Percentiles rank a stretch among this genome's conserved stretches.
Conservation (phyloP, 345 rosid species). For the Clausena lansium region DNA sequence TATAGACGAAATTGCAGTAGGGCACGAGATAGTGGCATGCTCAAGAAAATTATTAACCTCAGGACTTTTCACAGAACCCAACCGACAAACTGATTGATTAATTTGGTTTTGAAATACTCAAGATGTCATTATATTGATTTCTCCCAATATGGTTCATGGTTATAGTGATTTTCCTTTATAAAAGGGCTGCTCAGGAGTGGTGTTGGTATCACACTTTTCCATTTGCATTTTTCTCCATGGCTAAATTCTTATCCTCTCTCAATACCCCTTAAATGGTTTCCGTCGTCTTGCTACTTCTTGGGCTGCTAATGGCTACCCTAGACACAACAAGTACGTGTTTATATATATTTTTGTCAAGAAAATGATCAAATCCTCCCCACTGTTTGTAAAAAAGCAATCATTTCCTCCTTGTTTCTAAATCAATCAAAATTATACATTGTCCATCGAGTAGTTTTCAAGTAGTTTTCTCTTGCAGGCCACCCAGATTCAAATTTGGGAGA, state of each 20-base stretch:
- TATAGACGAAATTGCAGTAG: no score
- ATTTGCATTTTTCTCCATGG: not conserved
- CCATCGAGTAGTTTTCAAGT: no score
- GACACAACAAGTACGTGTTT: not conserved
- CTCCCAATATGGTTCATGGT: not conserved
- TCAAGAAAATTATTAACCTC: no score
- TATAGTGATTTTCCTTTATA: not conserved
- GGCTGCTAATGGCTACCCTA: not conserved
- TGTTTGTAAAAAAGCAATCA: not conserved
- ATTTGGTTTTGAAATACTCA: not conserved
- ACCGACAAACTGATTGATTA: not conserved
- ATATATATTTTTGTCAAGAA: not conserved
- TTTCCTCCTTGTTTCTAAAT: not conserved
- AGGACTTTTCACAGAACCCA: not conserved
- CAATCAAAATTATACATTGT: no score
- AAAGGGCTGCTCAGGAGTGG: not conserved
- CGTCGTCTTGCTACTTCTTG: not conserved
- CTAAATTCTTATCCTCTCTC: not conserved
- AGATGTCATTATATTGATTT: not conserved
- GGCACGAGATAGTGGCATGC: not conserved
- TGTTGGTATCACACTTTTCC: not conserved
- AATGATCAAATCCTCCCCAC: not conserved
- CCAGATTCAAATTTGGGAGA: no score
- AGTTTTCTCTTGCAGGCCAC: no score
- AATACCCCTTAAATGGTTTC: not conserved